Base-by-base conservation (phyloP, 768 basidiomycete species). In the Lactifluus piperatus region DNA sequence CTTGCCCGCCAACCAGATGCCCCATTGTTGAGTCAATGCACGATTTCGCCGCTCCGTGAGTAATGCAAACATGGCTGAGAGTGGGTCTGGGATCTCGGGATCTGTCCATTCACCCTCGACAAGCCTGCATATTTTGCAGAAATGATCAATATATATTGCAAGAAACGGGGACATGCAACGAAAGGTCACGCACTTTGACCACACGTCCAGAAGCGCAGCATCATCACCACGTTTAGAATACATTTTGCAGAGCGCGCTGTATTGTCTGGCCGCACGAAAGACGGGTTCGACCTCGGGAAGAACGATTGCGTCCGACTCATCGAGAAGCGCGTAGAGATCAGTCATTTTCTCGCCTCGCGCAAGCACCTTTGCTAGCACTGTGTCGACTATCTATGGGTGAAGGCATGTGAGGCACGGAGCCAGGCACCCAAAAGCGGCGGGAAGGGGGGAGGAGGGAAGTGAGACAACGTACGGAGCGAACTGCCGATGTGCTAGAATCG, bases 311-410 rank as follows among this genome's bases (percentile, higher is more conserved):
- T 76, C 74, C 57, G 84, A 80, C 13, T 81, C 75, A 46, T 75
- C 76, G 4, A 91, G 69, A 1, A 91, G 73, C 4, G 75, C 71
- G 39, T 81, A 76, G 6, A 92, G 75, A 34, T 88, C 86, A 16
- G 79, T 72, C 4, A 79, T 80, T 63, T 83, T 84, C 50, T 81
- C 81, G 14, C 75, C 72, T 54, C 79, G 76, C 1, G 85, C 82
- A 34, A 86, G 83, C 10, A 94, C 72, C 69, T 89, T 89, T n/a
- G 79, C 82, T 0, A 91, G 78, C 0, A 85, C 83, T 1, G 89
- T 92, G 68, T 92, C 90, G n/a, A 92, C 83, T 29, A 84, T 79
- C 88, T 91, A 10, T 1, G 29, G 34, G 5, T 1, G 27, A 46
- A 11, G 8, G 8, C 48, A 30, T 20, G 26, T 20, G 30, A 44